phyloP scores from a whole-genome alignment of 2,329 filamentous ascomycete genomes.

The Camptophora hylomeconis region DNA sequence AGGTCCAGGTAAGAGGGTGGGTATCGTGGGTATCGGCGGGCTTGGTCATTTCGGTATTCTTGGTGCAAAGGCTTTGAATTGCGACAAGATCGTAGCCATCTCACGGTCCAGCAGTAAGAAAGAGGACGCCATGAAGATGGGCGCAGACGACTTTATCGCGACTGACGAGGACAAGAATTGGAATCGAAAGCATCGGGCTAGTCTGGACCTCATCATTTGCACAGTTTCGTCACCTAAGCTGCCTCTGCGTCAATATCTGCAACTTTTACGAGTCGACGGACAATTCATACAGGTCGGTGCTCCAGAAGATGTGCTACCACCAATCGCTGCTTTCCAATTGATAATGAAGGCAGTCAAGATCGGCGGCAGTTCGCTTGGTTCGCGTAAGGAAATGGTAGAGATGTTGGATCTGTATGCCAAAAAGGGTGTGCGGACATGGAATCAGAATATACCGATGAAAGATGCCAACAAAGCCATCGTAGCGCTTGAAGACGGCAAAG shows the following conservation, averaged over 20 bases:
- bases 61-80: constrained; percentile 57
- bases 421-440: constrained; percentile 32
- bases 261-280: constrained; percentile 46
- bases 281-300: constrained; percentile 55
- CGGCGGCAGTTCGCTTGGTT: constrained; percentile 36
- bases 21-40: constrained; percentile 62
- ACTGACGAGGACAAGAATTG: constrained; percentile 44
- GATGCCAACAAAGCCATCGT: constrained; percentile 31
- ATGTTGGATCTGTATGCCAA: constrained; percentile 33
- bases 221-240: constrained; percentile 48
- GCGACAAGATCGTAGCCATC: constrained; percentile 48
- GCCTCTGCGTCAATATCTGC: constrained; percentile 50
- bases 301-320: constrained; percentile 46
- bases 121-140: constrained; percentile 39
- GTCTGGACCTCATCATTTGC: constrained; percentile 43
- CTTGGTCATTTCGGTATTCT: constrained; percentile 61
- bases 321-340: constrained; percentile 45
- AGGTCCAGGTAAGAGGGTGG: constrained; percentile 59
- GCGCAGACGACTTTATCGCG: constrained; percentile 44
- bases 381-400: constrained; percentile 29
- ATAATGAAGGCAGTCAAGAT: constrained; percentile 45
- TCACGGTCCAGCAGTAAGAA: constrained; percentile 40
- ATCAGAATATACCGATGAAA: constrained; percentile 29
- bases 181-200: constrained; percentile 34
- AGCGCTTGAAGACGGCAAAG: constrained; percentile 33